Conservation (phyloP, 2,329 filamentous ascomycete genomes). For the Trichophyton simii region DNA sequence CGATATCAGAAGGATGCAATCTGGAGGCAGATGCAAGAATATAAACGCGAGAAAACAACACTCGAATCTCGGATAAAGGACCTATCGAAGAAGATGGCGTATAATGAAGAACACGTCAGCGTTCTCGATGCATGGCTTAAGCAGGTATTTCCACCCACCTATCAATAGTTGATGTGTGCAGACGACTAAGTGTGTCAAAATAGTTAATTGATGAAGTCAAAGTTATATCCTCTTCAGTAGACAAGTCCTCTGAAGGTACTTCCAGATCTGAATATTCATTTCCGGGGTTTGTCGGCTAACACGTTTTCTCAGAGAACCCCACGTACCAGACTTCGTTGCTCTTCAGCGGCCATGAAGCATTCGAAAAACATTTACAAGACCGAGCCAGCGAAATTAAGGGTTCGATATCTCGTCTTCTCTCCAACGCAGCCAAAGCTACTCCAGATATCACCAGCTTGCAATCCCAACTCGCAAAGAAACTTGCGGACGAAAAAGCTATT, state of each 20-base stretch:
- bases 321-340: conserved; percentile 42
- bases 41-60: conserved; percentile 76
- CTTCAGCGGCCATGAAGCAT: conserved; percentile 46
- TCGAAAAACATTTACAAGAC: conserved; percentile 66
- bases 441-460: conserved; percentile 64
- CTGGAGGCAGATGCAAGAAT: conserved; percentile 93
- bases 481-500: conserved; percentile 73
- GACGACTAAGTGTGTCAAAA: conserved; percentile 5
- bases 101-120: conserved; percentile 87
- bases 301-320: conserved; percentile 5
- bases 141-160: conserved; percentile 51
- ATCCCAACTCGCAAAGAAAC: conserved; percentile 56
- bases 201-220: conserved; percentile 38
- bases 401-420: conserved; percentile 58
- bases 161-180: not conserved
- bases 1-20: conserved; percentile 93
- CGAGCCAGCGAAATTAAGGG: conserved; percentile 65
- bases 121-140: conserved; percentile 88
- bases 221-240: conserved; percentile 25
- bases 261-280: not conserved
- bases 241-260: conserved; percentile 15
- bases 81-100: conserved; percentile 59
- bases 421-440: conserved; percentile 33
- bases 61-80: conserved; percentile 72
- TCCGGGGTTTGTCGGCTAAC: not conserved